Percentiles rank a stretch among this genome's conserved stretches.
Evolutionary conservation across 169 alveolate species (phyloP).

Genomic region (Plasmodium relictum): DNA sequence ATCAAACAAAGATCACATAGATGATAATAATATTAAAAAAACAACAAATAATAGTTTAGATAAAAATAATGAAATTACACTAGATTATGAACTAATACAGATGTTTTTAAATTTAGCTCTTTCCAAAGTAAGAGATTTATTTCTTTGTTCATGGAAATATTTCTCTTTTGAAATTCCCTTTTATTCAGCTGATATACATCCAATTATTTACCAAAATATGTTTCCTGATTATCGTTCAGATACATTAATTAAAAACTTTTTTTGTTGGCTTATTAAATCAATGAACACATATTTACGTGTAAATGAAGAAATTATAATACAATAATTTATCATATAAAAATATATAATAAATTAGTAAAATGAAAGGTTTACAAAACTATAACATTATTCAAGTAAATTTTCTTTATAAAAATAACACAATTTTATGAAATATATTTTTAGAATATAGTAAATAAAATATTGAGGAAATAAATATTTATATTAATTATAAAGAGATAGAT

Average conservation of each 20-base stretch:
- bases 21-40: background rate
- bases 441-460: too few species aligned
- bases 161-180: conserved; percentile 63
- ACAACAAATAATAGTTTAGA: background rate
- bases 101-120: conserved; percentile 37
- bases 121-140: conserved; percentile 69
- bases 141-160: conserved; percentile 75
- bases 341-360: too few species aligned
- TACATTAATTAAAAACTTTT: conserved; percentile 24
- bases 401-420: too few species aligned
- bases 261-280: conserved; percentile 51
- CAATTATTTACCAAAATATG: conserved; percentile 45
- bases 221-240: conserved; percentile 37
- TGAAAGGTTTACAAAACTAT: too few species aligned
- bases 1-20: background rate
- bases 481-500: too few species aligned
- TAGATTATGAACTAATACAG: conserved; percentile 58
- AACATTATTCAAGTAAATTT: too few species aligned
- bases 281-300: conserved; percentile 49
- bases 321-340: background rate
- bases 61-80: background rate
- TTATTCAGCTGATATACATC: conserved; percentile 69
- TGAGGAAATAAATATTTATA: too few species aligned
- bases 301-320: background rate
- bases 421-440: too few species aligned